Evolutionary conservation across 331 rosid genomes (phyloP), one percentile per base, ranked within the genome.

Genomic region (Arachis monticola): DNA sequence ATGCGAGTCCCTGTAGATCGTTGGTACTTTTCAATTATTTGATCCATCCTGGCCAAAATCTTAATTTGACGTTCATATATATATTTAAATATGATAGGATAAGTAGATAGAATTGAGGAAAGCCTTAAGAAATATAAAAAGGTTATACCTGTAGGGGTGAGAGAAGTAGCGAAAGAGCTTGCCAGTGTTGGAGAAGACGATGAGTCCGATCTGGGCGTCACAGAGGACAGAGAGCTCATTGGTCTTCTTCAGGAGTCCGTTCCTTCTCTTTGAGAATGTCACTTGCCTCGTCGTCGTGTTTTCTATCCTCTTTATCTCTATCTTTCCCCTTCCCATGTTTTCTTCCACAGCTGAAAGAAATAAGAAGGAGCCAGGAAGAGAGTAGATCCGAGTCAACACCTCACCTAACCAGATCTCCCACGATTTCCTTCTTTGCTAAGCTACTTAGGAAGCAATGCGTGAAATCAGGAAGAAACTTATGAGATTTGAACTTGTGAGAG

Each of bases 21-120:
- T 73, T 82, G 89, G 13, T 87, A 91, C 71, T 79, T 83, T 68
- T 79, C 76, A 70, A 91, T 88, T 1, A 91, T 79, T 5, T 88
- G 83, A 70, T 91, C 92, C 96, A 91, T 85, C 73, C 93, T 90
- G 82, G 53, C 0, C 10, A 11, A 3, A 50, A 0, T 22, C 27
- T 22, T 22, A 22, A 22, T 22, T 22, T 22, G 1, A 22, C 27
- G 27, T 22, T 22, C 27, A 22, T 22, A 22, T 22, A 22, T 22
- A 22, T 22, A 22, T 22, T 0, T 22, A 22, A 17, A 17, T 22
- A 22, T 22, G 27, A 22, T 22, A 22, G 27, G 27, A 22, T 22
- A 22, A 22, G 27, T 22, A 22, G 27, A 22, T 22, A 22, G 27
- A 22, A 22, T 22, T 22, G 27, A 22, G 27, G 27, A 22, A 22